Evolutionary conservation across 1,284 basidiomycete species (phyloP), one percentile per base, ranked within the genome.

Genomic region (Pterula multifida): DNA sequence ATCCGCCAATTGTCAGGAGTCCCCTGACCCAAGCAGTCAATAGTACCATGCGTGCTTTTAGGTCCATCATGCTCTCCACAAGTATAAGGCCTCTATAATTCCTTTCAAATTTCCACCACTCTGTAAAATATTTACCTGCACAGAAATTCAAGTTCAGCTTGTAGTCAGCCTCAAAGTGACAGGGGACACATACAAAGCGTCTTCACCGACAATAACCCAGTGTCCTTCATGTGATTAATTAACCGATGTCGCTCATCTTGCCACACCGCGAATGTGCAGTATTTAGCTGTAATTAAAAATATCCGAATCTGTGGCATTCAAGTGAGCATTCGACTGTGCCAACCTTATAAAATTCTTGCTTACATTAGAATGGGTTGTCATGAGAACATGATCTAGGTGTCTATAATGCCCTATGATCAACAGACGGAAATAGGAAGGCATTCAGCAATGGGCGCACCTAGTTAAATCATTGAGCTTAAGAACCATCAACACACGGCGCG

Each of bases 271-370:
- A 71, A 72, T 46, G 84, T 77, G 64, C 95, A 98, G 65, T 90
- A 96, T 58, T 90, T 86, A 0, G 93, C 93, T 3, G 89, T 86
- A 53, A 98, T 88, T 36, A 98, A 65, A 65, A 97, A 98, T 59
- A 96, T 81, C 11, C 93, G 85, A 53, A 82, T 71, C 76, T 87
- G 51, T 12, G 25, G 26, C 9, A 55, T 46, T 25, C 51, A 26
- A 50, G 48, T 35, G 12, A 35, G 25, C 2, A 17, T 25, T 50
- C 25, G 15, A 46, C 45, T 28, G 22, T 36, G 35, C 23, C 36
- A 28, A 23, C 15, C 22, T n/a, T 45, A n/a, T 46, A 15, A 50
- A 44, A 35, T 12, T n/a, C n/a, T n/a, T n/a, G n/a, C n/a, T 26
- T 52, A 80, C 81, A 61, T 76, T 79, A 9, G 85, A 81, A 62